Evolutionary conservation across 129 eudicot genomes (phyloP).

Genomic region (Pittosporum tobira): DNA sequence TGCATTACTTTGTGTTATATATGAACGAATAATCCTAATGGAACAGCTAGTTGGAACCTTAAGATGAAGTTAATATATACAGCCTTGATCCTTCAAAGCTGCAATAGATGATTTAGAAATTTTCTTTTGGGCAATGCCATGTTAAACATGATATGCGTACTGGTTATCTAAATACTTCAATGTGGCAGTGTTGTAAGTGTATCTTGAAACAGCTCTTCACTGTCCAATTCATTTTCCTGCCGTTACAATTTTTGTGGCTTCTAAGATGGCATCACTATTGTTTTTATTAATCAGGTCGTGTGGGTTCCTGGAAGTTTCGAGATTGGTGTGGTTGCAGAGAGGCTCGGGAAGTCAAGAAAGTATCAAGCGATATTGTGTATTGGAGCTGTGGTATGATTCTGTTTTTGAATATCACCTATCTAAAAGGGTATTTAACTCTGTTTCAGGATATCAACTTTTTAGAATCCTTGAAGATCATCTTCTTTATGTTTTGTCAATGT

Average conservation of each 20-base stretch:
- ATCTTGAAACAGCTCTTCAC: background rate
- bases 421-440: background rate
- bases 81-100: background rate
- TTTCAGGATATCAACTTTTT: background rate
- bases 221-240: background rate
- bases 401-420: background rate
- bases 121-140: background rate
- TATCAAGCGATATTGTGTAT: slow-evolving; percentile 78
- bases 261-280: background rate
- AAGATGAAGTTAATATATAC: too few relatives aligned
- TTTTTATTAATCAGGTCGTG: slow-evolving; percentile 49
- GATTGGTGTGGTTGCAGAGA: slow-evolving; percentile 78
- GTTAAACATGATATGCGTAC: background rate
- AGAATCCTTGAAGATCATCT: background rate
- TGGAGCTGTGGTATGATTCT: slow-evolving; percentile 84
- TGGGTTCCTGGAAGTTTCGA: slow-evolving; percentile 98
- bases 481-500: too few relatives aligned
- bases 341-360: slow-evolving; percentile 76
- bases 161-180: too few relatives aligned
- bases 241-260: background rate
- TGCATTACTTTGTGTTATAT: too few relatives aligned
- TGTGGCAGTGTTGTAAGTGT: background rate
- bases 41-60: too few relatives aligned
- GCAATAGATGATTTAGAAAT: background rate
- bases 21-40: too few relatives aligned